These are phyloP conservation scores for Vanrija pseudolonga DNA, from an alignment of 1,284 basidiomycete species.

Conservation along the genomic window DNA sequence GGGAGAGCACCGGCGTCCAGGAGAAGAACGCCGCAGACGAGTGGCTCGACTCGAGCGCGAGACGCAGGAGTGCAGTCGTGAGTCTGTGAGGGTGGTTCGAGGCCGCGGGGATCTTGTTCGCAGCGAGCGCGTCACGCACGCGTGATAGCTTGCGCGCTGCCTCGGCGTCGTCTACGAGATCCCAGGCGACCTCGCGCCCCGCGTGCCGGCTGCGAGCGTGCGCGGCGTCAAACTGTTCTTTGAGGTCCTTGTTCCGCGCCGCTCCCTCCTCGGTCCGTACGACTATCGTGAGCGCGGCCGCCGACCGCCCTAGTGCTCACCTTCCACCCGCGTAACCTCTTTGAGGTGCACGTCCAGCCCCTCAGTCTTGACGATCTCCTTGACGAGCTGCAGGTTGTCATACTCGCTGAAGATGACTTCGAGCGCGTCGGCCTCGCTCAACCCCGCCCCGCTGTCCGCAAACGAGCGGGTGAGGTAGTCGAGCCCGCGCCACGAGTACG, in stretches of 20 bases:
- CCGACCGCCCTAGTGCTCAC: too few species aligned
- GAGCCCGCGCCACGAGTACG: slow-evolving; percentile 23
- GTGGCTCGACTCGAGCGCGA: slow-evolving; percentile 15
- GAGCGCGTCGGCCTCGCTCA: slow-evolving; percentile 42
- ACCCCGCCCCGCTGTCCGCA: slow-evolving; percentile 29
- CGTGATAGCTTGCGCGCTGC: too few species aligned
- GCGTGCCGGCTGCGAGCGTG: too few species aligned
- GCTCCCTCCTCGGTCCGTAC: too few species aligned
- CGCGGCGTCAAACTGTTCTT: too few species aligned
- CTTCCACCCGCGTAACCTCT: too few species aligned
- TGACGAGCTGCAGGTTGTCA: slow-evolving; percentile 63
- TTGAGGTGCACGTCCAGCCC: slow-evolving; percentile 25
- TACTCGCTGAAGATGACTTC: slow-evolving; percentile 58
- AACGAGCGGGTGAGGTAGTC: slow-evolving; percentile 20
- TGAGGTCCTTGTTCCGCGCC: too few species aligned
- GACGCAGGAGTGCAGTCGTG: slow-evolving; percentile 20
- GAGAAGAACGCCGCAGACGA: slow-evolving; percentile 16
- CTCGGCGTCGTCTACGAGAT: too few species aligned
- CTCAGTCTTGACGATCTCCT: slow-evolving; percentile 55
- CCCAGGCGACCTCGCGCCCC: too few species aligned
- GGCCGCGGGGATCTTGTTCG: background rate
- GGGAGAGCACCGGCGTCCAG: slow-evolving; percentile 21
- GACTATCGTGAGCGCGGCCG: too few species aligned
- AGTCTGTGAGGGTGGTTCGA: slow-evolving; percentile 24
- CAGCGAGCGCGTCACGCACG: background rate